A percentile compares a stretch with the other conserved stretches of the same genome.
Evolutionary conservation across 1,139 yeast species (phyloP).

Genomic region (Magnusiomyces suaveolens): DNA sequence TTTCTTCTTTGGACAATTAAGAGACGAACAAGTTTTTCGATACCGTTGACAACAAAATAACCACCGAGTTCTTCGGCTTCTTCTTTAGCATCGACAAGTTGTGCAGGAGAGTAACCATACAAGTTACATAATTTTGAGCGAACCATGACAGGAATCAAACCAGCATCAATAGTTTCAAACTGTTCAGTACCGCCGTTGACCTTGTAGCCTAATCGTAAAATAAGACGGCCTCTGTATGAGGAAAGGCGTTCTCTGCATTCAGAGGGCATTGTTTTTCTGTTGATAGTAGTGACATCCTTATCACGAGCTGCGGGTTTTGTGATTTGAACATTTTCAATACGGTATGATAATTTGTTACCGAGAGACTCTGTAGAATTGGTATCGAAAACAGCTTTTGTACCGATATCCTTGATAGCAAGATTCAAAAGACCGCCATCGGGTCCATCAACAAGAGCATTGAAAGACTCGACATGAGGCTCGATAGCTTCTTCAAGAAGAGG

Average conservation of each 20-base stretch:
- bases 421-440: constrained; percentile 66
- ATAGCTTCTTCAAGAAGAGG: constrained; percentile 84
- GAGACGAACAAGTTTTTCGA: constrained; percentile 93
- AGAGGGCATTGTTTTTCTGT: constrained; percentile 76
- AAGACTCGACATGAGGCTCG: constrained; percentile 90
- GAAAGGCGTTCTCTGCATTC: constrained; percentile 79
- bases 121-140: constrained; percentile 85
- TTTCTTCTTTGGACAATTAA: constrained; percentile 95
- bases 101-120: constrained; percentile 69
- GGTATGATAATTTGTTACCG: constrained; percentile 69
- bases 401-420: constrained; percentile 81
- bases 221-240: constrained; percentile 40
- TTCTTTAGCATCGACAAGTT: constrained; percentile 69
- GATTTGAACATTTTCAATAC: constrained; percentile 79
- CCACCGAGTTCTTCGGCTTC: constrained; percentile 97
- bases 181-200: constrained; percentile 74
- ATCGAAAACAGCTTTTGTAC: constrained; percentile 75
- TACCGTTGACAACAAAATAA: constrained; percentile 91
- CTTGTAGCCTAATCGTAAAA: constrained; percentile 71
- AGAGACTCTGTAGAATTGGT: constrained; percentile 48
- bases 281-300: constrained; percentile 67
- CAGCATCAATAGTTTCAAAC: constrained; percentile 81
- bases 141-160: constrained; percentile 85
- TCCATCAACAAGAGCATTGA: constrained; percentile 89
- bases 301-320: constrained; percentile 71